Evolutionary conservation across 2,329 filamentous ascomycete species (phyloP).

Genomic region (Phaeosphaeriaceae sp.): DNA sequence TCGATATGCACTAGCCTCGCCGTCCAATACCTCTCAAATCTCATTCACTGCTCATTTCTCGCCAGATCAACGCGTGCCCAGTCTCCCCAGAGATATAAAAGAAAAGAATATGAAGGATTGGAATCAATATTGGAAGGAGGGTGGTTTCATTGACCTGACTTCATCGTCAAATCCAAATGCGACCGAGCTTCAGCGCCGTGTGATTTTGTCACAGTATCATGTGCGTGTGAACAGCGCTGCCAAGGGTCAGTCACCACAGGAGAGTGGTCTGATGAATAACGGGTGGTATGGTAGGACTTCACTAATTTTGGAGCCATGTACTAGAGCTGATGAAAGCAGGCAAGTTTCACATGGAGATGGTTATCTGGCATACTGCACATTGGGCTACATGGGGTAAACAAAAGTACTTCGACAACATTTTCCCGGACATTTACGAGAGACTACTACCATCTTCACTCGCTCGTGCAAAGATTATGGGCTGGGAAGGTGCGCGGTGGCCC

Average conservation of each 20-base stretch:
- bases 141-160: slow-evolving; percentile 60
- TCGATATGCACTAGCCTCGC: slow-evolving; percentile 28
- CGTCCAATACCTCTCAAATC: slow-evolving; percentile 11
- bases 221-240: slow-evolving; percentile 60
- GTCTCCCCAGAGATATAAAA: slow-evolving; percentile 28
- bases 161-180: slow-evolving; percentile 49
- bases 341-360: slow-evolving; percentile 62
- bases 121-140: slow-evolving; percentile 56
- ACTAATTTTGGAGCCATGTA: background rate
- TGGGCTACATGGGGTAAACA: slow-evolving; percentile 58
- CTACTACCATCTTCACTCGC: slow-evolving; percentile 49
- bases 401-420: slow-evolving; percentile 51
- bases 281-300: slow-evolving; percentile 59
- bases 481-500: slow-evolving; percentile 53
- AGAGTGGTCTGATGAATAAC: slow-evolving; percentile 57
- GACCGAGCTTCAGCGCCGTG: slow-evolving; percentile 57
- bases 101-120: slow-evolving; percentile 51
- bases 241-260: slow-evolving; percentile 55
- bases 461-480: slow-evolving; percentile 45
- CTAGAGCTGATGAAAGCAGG: slow-evolving; percentile 11
- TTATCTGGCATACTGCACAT: slow-evolving; percentile 59
- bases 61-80: slow-evolving; percentile 29
- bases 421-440: slow-evolving; percentile 54
- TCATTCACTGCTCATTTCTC: slow-evolving; percentile 33
- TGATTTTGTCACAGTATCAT: slow-evolving; percentile 60